Percentiles rank a stretch among this genome's conserved stretches.
Conservation (phyloP, 106 monocot genomes). For the Allium fistulosum region DNA sequence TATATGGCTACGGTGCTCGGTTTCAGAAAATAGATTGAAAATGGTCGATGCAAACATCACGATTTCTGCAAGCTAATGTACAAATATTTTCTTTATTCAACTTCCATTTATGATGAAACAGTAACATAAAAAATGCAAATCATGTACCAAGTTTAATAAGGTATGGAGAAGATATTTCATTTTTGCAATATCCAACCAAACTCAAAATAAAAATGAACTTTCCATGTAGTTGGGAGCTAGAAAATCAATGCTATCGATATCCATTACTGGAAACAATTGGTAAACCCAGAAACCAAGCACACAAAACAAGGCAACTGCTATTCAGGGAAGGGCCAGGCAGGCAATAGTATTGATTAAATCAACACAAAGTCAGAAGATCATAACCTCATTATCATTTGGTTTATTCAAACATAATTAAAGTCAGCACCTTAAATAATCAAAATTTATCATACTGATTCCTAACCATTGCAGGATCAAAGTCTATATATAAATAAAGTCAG, state of each 20-base stretch:
- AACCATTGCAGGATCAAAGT: background rate
- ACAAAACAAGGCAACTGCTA: background rate
- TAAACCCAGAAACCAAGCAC: no score
- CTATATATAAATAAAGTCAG: background rate
- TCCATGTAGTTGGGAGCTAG: background rate
- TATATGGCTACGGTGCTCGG: no score
- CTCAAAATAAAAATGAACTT: background rate
- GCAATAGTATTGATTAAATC: background rate
- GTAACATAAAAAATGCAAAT: no score
- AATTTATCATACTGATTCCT: background rate
- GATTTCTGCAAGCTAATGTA: no score
- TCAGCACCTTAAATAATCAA: slow-evolving; percentile 6
- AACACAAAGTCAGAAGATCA: background rate
- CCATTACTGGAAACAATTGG: background rate
- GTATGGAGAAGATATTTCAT: no score
- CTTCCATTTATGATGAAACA: no score
- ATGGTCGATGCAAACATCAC: no score
- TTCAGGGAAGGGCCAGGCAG: background rate
- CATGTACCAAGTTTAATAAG: no score
- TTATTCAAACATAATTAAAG: background rate
- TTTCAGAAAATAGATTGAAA: no score
- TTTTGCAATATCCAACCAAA: no score
- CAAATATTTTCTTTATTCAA: no score
- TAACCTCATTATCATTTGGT: background rate
- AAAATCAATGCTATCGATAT: background rate